Base-by-base conservation (phyloP, 1,284 basidiomycete species). In the Singerocomus inundabilis region DNA sequence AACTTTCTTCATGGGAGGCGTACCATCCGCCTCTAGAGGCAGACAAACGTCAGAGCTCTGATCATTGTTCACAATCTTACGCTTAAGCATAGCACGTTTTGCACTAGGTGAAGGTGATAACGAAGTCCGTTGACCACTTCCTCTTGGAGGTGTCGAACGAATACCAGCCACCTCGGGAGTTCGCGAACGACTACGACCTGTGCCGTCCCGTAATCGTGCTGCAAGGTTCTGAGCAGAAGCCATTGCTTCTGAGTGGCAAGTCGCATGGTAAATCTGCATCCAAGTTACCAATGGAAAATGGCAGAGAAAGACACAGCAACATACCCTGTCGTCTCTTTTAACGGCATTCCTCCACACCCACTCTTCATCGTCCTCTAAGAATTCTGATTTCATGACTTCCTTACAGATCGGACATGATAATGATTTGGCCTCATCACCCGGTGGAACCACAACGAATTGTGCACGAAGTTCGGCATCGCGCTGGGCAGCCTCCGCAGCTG, bases 341-440 rank as follows among this genome's bases (percentile, higher is more conserved):
- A 94, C 76, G 0, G 95, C 93, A 66, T 99, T 98, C 62, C 80
- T 81, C 93, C 94, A 99, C 16, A 98, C 88, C 95, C 96, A 99
- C 60, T 98, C 97, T 72, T 99, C 97, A 55, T 97, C 94, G 48
- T 98, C 95, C 66, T 99, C 94, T 51, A 86, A 74, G 71, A 93
- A 98, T 71, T 98, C 96, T 57, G 87, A 84, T 74, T 93, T 92
- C 70, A 99, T 81, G 48, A 70, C 71, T 70, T 99, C 97, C 76
- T 98, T 97, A 82, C 97, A 99, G 56, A 99, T 93, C 15, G 93
- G 93, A 74, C 97, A 99, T 37, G 89, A 85, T 56, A 89, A 75
- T 44, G 76, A 69, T 65, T 82, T 85, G 47, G 88, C 85, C 66
- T 94, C 91, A 68, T 92, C 85, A 57, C 86, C 91, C 18, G 89